A percentile compares a stretch with the other conserved stretches of the same genome.
phyloP scores from a whole-genome alignment of 208 protist genomes.

The Balamuthia mandrillaris region DNA sequence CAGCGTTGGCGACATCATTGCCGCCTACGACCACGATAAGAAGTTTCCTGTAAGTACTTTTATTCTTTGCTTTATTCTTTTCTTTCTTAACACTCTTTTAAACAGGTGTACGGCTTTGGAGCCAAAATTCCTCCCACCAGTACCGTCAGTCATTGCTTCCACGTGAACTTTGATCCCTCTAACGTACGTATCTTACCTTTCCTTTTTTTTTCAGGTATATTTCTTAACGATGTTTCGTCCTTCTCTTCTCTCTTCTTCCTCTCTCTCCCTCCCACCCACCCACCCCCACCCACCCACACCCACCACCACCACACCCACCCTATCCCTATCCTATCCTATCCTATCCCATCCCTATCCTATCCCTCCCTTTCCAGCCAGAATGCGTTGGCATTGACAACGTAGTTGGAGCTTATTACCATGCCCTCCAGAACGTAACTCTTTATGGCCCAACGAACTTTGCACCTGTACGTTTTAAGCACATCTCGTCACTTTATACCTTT shows the following conservation, averaged over 20 bases:
- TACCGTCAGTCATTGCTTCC: conserved; percentile 6
- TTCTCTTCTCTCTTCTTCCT: neutral
- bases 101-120: neutral
- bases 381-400: conserved; percentile 68
- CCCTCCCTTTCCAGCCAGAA: conserved; percentile 50
- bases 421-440: conserved; percentile 56
- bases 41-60: neutral
- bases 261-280: no score
- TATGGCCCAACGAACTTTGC: conserved; percentile 77
- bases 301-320: no score
- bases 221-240: neutral
- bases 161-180: neutral
- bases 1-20: conserved; percentile 36
- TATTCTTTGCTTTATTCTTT: neutral
- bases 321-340: neutral
- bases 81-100: neutral
- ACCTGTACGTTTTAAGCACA: neutral
- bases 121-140: neutral
- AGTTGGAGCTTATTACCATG: conserved; percentile 61
- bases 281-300: no score
- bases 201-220: no score
- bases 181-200: neutral
- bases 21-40: neutral
- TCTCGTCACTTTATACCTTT: neutral
- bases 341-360: neutral